Base-by-base conservation (phyloP, 1,139 yeast genomes). In the Lodderomyces orthopsilosis region DNA sequence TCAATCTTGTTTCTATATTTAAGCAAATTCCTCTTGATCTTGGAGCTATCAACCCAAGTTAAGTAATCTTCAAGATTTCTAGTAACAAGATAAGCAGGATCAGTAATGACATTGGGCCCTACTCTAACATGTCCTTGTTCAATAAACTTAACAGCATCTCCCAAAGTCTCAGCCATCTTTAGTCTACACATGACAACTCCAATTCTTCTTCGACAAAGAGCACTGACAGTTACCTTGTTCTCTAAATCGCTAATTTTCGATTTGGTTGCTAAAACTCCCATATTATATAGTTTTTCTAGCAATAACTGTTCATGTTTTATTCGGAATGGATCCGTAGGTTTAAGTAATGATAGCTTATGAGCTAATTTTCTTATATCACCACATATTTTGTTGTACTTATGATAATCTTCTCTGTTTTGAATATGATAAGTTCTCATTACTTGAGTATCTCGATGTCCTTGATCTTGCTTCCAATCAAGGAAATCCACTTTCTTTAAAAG, bases 51-150 rank as follows among this genome's bases (percentile, higher is more conserved):
- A 15, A 88, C 95, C 99, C 99, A 94, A 1, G 98, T 94, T 56
- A 94, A 77, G 63, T 89, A 93, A 65, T 94, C 99, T 62, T 94
- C 98, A 84, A 93, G 77, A 55, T 83, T 89, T 59, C 94, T 75
- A 8, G 97, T 91, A 2, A 94, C 95, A 55, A 94, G 72, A 62
- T 85, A 93, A 0, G 98, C 97, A 3, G 98, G 95, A 61, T 94
- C 98, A 0, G 96, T 90, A 39, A 94, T 83, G 27, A 93, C 85
- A 58, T 90, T 88, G 8, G 98, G 98, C 0, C 99, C 99, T 9
- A 94, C 96, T 53, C 98, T 77, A 3, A 94, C 96, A 59, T 94
- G 98, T 3, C 99, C 99, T 63, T 93, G 98, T 59, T 93, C 98
- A 17, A 94, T 78, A 59, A 88, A 89, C 40, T 88, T 88, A 17